Evolutionary conservation across 441 rosid genomes (phyloP).

Genomic region (Manihot esculenta): DNA sequence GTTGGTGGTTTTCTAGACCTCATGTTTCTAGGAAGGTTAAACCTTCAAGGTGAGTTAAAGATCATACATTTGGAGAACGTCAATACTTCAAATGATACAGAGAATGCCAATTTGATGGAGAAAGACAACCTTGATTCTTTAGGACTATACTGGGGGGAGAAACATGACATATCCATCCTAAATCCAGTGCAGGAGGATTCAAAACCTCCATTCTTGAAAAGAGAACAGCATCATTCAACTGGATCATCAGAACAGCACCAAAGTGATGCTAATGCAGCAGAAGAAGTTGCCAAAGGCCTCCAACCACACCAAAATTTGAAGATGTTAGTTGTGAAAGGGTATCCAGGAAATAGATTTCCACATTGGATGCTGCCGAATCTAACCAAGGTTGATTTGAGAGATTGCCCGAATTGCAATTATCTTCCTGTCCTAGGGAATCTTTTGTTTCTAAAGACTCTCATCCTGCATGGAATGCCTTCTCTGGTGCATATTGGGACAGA

Average conservation of each 20-base stretch:
- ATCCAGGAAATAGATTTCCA: neutral
- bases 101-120: neutral
- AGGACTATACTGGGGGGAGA: neutral
- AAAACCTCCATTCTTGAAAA: neutral
- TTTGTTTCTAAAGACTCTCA: neutral
- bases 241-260: neutral
- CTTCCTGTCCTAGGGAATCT: neutral
- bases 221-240: neutral
- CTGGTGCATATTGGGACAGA: neutral
- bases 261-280: neutral
- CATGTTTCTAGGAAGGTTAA: neutral
- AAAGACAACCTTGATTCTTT: neutral
- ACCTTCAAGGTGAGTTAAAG: neutral
- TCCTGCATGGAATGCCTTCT: neutral
- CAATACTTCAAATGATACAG: neutral
- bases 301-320: neutral
- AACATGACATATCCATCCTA: too few relatives aligned
- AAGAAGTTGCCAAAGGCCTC: neutral
- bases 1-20: neutral
- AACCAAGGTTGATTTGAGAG: neutral
- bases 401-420: neutral
- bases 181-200: too few relatives aligned
- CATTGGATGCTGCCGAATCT: neutral
- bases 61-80: neutral
- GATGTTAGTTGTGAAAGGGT: neutral